Percentiles rank a stretch among this genome's conserved stretches.
phyloP scores from a whole-genome alignment of 495 filamentous ascomycete genomes.

The Hyaloscypha hepaticicola region DNA sequence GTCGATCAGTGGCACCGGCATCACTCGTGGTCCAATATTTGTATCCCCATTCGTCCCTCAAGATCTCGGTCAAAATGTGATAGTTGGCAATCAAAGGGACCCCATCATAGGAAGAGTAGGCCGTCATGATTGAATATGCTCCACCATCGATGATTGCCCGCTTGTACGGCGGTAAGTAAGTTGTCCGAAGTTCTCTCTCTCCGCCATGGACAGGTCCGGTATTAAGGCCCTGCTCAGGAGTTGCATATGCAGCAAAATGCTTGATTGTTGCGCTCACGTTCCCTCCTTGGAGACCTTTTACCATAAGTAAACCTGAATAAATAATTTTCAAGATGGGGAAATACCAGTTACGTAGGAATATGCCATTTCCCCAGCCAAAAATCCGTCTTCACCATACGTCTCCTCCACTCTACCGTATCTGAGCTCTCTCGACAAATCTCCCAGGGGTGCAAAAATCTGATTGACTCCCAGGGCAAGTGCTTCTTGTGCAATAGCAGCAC shows the following conservation, averaged over 20 bases:
- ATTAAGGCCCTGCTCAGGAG: conserved; percentile 68
- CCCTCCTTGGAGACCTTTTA: conserved; percentile 45
- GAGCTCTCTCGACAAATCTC: conserved; percentile 65
- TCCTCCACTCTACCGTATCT: conserved; percentile 71
- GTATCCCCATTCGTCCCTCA: conserved; percentile 68
- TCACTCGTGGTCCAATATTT: conserved; percentile 58
- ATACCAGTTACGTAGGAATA: conserved; percentile 44
- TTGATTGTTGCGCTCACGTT: conserved; percentile 68
- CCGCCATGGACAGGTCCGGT: conserved; percentile 68
- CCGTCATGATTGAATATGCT: conserved; percentile 64
- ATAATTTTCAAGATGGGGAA: background rate
- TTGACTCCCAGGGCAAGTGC: conserved; percentile 61
- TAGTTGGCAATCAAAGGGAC: conserved; percentile 60
- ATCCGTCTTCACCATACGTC: conserved; percentile 64
- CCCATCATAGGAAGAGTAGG: conserved; percentile 70
- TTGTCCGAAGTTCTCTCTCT: conserved; percentile 64
- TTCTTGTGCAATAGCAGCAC: conserved; percentile 57
- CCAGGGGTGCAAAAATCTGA: conserved; percentile 67
- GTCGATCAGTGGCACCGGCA: conserved; percentile 64
- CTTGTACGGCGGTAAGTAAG: conserved; percentile 65
- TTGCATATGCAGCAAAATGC: conserved; percentile 64
- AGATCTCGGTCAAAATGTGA: conserved; percentile 62
- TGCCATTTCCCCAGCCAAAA: conserved; percentile 49
- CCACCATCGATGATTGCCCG: conserved; percentile 66
- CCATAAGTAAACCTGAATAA: background rate